These are phyloP conservation scores for Starmerella gropengiesseri DNA, from an alignment of 805 yeast genomes.

Conservation along the genomic window DNA sequence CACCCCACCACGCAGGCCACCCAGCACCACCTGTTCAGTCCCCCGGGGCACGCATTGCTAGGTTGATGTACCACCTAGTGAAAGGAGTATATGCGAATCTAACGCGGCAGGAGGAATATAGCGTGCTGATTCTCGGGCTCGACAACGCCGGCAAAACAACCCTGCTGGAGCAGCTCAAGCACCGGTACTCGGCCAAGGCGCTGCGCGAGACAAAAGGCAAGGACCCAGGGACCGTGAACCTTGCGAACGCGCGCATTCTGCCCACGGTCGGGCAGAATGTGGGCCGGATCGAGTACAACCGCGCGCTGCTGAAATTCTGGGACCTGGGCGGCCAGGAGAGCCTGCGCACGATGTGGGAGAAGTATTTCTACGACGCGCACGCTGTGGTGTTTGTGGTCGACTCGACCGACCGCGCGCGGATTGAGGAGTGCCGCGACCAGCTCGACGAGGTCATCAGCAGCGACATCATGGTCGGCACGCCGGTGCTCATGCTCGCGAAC, in stretches of 20 bases:
- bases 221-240: constrained; percentile 17
- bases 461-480: constrained; percentile 64
- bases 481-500: constrained; percentile 88
- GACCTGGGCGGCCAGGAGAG: constrained; percentile 92
- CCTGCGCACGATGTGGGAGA: constrained; percentile 76
- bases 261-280: constrained; percentile 94
- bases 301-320: constrained; percentile 63
- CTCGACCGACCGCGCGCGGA: constrained; percentile 71
- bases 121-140: constrained; percentile 72
- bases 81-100: constrained; percentile 49
- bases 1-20: too few species aligned
- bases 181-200: constrained; percentile 39
- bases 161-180: constrained; percentile 54
- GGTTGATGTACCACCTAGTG: constrained; percentile 64
- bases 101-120: constrained; percentile 57
- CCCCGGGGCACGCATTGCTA: too few species aligned
- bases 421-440: constrained; percentile 69
- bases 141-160: constrained; percentile 97
- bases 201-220: constrained; percentile 25
- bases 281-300: constrained; percentile 34
- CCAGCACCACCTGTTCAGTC: too few species aligned
- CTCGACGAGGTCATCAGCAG: constrained; percentile 44
- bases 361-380: constrained; percentile 76
- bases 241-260: constrained; percentile 40
- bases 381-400: constrained; percentile 89